Evolutionary conservation across 768 basidiomycete species (phyloP).

Genomic region (Psilocybe tampanensis): DNA sequence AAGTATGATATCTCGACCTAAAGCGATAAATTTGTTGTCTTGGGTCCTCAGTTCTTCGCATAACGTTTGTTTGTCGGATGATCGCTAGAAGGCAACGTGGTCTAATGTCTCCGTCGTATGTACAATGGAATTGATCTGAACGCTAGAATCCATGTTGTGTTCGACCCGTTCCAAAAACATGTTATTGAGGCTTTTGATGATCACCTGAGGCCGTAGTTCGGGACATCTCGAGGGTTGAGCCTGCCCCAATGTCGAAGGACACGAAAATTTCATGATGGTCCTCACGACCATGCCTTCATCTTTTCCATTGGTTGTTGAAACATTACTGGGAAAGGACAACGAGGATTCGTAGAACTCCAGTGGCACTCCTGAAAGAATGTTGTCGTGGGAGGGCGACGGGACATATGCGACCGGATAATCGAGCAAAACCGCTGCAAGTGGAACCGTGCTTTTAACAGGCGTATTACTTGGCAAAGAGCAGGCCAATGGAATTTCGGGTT

Average conservation of each 20-base stretch:
- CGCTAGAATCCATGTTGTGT: not conserved
- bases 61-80: not conserved
- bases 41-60: too few species aligned
- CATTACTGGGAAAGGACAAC: constrained; percentile 14
- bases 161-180: constrained; percentile 37
- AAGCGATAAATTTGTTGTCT: too few species aligned
- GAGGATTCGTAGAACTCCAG: constrained; percentile 55
- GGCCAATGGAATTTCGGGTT: constrained; percentile 11
- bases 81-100: constrained; percentile 15
- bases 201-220: constrained; percentile 12
- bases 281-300: constrained; percentile 25
- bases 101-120: constrained; percentile 10
- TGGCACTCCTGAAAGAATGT: constrained; percentile 41
- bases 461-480: constrained; percentile 31
- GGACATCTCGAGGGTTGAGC: constrained; percentile 10
- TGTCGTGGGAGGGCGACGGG: constrained; percentile 22
- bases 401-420: constrained; percentile 64
- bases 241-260: constrained; percentile 37
- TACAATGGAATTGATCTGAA: not conserved
- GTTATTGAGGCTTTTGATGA: constrained; percentile 32
- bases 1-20: too few species aligned
- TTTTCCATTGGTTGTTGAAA: not conserved
- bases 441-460: constrained; percentile 36
- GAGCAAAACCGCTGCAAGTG: constrained; percentile 60
- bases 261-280: constrained; percentile 59